phyloP scores from a whole-genome alignment of 2,329 filamentous ascomycete genomes.

The Xylaria multiplex region DNA sequence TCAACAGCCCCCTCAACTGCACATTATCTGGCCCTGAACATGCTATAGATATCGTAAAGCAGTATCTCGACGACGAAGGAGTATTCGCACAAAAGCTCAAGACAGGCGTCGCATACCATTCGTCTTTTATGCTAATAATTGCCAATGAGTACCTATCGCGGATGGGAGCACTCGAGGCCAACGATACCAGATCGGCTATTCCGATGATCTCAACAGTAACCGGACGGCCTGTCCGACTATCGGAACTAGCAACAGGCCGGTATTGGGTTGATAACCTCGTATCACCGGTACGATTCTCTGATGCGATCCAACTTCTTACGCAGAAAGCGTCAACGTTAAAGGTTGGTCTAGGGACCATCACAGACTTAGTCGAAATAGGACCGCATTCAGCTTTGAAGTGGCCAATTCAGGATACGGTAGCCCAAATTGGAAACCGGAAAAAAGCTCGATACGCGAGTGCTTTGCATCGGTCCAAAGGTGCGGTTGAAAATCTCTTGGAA shows the following conservation, averaged over 20 bases:
- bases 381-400: constrained; percentile 46
- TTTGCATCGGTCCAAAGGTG: constrained; percentile 37
- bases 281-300: constrained; percentile 49
- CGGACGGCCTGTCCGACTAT: constrained; percentile 28
- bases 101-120: constrained; percentile 47
- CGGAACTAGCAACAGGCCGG: constrained; percentile 32
- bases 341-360: constrained; percentile 40
- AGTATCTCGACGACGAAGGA: constrained; percentile 38
- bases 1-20: constrained; percentile 49
- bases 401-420: constrained; percentile 45
- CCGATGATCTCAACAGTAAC: constrained; percentile 45
- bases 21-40: constrained; percentile 46
- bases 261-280: constrained; percentile 53
- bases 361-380: constrained; percentile 49
- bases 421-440: constrained; percentile 36
- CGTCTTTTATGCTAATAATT: constrained; percentile 41
- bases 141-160: constrained; percentile 40
- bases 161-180: constrained; percentile 43
- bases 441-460: constrained; percentile 39
- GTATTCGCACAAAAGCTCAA: constrained; percentile 49
- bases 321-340: constrained; percentile 42
- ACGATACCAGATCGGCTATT: constrained; percentile 32
- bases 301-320: constrained; percentile 42
- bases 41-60: constrained; percentile 43
- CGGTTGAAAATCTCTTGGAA: constrained; percentile 41